Evolutionary conservation across 2,329 filamentous ascomycete genomes (phyloP).

Genomic region (Helicocarpus griseus): DNA sequence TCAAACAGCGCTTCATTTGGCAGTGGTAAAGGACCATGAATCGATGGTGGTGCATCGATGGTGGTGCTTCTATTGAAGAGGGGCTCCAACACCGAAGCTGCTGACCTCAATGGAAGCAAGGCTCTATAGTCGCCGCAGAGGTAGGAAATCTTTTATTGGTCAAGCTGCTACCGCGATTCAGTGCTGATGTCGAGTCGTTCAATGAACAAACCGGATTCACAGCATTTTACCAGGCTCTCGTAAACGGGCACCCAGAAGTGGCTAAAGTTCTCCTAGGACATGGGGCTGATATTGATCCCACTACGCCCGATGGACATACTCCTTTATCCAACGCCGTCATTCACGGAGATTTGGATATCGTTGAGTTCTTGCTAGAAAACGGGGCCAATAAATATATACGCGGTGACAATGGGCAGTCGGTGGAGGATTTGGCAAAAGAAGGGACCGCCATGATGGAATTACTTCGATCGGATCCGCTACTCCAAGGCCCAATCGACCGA

Average conservation of each 20-base stretch:
- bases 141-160: background rate
- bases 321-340: slow-evolving; percentile 5
- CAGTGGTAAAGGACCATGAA: background rate
- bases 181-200: slow-evolving; percentile 1
- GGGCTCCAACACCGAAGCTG: background rate
- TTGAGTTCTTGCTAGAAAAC: slow-evolving; percentile 7
- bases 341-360: slow-evolving; percentile 1
- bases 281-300: slow-evolving; percentile 1
- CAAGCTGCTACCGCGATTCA: slow-evolving; percentile 1
- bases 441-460: slow-evolving; percentile 2
- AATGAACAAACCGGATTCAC: slow-evolving; percentile 1
- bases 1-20: slow-evolving; percentile 2
- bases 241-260: background rate
- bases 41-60: background rate
- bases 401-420: slow-evolving; percentile 2
- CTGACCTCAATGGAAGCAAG: background rate
- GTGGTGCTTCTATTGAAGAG: slow-evolving; percentile 1
- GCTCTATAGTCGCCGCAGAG: slow-evolving; percentile 1
- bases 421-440: slow-evolving; percentile 4
- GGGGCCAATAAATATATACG: slow-evolving; percentile 8
- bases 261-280: background rate
- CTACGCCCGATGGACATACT: background rate
- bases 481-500: slow-evolving; percentile 6
- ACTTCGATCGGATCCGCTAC: slow-evolving; percentile 6
- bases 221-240: slow-evolving; percentile 1